Conservation (phyloP, 164 flowering plant species). For the Amborella trichopoda region DNA sequence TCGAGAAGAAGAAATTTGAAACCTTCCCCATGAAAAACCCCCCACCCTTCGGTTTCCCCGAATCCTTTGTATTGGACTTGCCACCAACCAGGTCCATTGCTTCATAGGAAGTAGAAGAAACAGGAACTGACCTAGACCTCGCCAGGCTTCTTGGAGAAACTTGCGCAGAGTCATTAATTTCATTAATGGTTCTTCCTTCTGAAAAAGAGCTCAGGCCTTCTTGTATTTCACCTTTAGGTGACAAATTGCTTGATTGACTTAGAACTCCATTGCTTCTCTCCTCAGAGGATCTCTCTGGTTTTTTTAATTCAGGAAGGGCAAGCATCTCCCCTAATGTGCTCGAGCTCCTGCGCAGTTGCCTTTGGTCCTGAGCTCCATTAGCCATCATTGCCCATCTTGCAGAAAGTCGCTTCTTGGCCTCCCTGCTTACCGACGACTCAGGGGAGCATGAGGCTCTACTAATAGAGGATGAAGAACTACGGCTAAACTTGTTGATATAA, state of each 20-base stretch:
- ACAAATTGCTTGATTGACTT: slow-evolving; percentile 12
- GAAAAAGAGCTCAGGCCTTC: no score
- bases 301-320: slow-evolving; percentile 69
- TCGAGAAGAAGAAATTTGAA: slow-evolving; percentile 76
- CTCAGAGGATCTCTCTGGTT: slow-evolving; percentile 18
- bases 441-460: slow-evolving; percentile 72
- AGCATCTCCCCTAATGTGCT: slow-evolving; percentile 96
- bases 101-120: slow-evolving; percentile 37
- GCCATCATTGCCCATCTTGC: slow-evolving; percentile 93
- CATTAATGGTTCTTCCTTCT: slow-evolving; percentile 17
- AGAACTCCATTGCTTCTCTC: slow-evolving; percentile 13
- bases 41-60: slow-evolving; percentile 33
- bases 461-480: slow-evolving; percentile 55
- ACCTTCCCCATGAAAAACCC: slow-evolving; percentile 68
- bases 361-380: slow-evolving; percentile 44
- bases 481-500: slow-evolving; percentile 54
- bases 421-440: slow-evolving; percentile 88
- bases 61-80: slow-evolving; percentile 19
- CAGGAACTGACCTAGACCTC: slow-evolving; percentile 93
- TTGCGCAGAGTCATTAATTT: slow-evolving; percentile 10
- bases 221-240: slow-evolving; percentile 18
- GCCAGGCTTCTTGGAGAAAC: slow-evolving; percentile 43
- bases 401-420: slow-evolving; percentile 93
- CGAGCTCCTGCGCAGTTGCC: slow-evolving; percentile 55
- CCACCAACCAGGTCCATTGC: slow-evolving; percentile 25